phyloP scores from a whole-genome alignment of 768 basidiomycete genomes.

The Pisolithus sp. region DNA sequence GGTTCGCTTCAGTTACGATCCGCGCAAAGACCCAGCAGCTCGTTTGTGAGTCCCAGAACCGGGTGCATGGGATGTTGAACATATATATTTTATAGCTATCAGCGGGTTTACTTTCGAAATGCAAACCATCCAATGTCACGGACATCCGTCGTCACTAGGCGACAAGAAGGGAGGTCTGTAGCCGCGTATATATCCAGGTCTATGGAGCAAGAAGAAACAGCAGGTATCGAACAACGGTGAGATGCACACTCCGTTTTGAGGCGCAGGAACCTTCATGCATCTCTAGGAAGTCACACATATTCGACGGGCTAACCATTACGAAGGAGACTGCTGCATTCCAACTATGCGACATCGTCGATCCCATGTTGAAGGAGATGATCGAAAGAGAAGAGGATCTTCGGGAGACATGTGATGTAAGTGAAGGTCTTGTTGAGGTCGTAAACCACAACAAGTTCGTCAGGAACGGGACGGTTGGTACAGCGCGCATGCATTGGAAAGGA shows the following conservation, averaged over 20 bases:
- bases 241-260: neutral
- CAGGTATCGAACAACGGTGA: slow-evolving; percentile 28
- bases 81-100: slow-evolving; percentile 57
- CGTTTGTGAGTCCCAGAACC: slow-evolving; percentile 54
- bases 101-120: slow-evolving; percentile 87
- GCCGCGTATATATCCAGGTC: slow-evolving; percentile 23
- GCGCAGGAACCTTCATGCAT: neutral
- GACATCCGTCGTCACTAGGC: slow-evolving; percentile 66
- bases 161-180: slow-evolving; percentile 39
- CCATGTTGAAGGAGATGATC: slow-evolving; percentile 77
- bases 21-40: slow-evolving; percentile 63
- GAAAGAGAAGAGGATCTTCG: slow-evolving; percentile 62
- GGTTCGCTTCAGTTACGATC: slow-evolving; percentile 85
- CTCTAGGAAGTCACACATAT: slow-evolving; percentile 70
- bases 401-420: slow-evolving; percentile 68
- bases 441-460: slow-evolving; percentile 25
- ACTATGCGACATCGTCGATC: slow-evolving; percentile 86
- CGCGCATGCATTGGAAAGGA: slow-evolving; percentile 66
- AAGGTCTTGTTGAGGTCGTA: too few species aligned
- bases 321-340: slow-evolving; percentile 92
- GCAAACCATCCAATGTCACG: slow-evolving; percentile 74
- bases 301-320: slow-evolving; percentile 76
- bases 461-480: slow-evolving; percentile 91
- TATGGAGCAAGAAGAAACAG: slow-evolving; percentile 28
- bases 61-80: neutral